These are phyloP conservation scores for Hypoxylon fragiforme DNA, from an alignment of 495 filamentous ascomycete species.

Conservation along the genomic window DNA sequence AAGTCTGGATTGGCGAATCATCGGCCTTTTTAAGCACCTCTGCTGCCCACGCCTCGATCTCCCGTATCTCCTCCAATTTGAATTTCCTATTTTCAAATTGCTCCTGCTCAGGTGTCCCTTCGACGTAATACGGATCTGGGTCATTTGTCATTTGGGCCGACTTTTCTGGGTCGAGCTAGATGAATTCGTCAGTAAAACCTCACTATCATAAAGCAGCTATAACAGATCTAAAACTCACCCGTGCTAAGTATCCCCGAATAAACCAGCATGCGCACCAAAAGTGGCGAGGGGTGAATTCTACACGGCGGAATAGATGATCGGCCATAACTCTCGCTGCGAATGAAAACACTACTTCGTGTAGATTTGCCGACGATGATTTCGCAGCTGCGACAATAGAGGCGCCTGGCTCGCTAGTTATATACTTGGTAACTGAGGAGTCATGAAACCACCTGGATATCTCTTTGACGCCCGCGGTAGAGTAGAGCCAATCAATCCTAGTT, in stretches of 20 bases:
- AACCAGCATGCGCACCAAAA: slow-evolving; percentile 30
- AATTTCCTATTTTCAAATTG: slow-evolving; percentile 24
- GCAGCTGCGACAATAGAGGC: slow-evolving; percentile 20
- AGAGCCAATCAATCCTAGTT: slow-evolving; percentile 37
- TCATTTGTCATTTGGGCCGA: slow-evolving; percentile 24
- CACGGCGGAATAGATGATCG: slow-evolving; percentile 30
- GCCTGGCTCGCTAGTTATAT: slow-evolving; percentile 25
- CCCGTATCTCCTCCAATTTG: slow-evolving; percentile 8
- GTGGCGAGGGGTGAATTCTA: slow-evolving; percentile 35
- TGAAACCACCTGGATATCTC: slow-evolving; percentile 41
- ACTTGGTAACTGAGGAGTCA: slow-evolving; percentile 40
- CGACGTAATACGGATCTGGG: slow-evolving; percentile 5
- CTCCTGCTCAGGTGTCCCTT: background rate
- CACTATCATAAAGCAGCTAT: background rate
- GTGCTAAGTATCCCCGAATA: slow-evolving; percentile 32
- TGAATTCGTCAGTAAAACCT: slow-evolving; percentile 11
- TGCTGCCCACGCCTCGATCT: slow-evolving; percentile 29
- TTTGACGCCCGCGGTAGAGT: slow-evolving; percentile 33
- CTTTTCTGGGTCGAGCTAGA: slow-evolving; percentile 24
- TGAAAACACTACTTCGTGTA: slow-evolving; percentile 30
- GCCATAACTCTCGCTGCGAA: slow-evolving; percentile 30
- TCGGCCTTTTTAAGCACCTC: slow-evolving; percentile 14
- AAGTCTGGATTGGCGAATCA: slow-evolving; percentile 22
- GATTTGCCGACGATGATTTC: slow-evolving; percentile 20
- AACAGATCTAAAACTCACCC: slow-evolving; percentile 18